These are phyloP conservation scores for Daedalea quercina DNA, from an alignment of 768 basidiomycete species.

Conservation along the genomic window DNA sequence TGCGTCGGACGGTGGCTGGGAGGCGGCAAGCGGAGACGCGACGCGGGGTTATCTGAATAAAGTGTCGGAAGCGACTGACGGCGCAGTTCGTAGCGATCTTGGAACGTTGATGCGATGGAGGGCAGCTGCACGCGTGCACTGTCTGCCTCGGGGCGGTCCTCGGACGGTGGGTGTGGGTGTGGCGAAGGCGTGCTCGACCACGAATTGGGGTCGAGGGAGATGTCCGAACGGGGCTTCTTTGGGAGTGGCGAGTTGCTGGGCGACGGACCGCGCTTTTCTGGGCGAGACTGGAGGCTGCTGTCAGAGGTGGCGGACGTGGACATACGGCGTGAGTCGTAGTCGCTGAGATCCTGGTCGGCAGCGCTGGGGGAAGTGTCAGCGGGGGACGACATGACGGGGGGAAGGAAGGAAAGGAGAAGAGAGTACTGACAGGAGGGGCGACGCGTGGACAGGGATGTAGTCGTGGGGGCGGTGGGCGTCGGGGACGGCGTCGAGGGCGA, in stretches of 20 bases:
- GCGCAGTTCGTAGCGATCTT: slow-evolving; percentile 52
- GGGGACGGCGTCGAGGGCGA: slow-evolving; percentile 28
- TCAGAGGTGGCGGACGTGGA: slow-evolving; percentile 72
- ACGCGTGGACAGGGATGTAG: slow-evolving; percentile 41
- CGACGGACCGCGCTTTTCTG: slow-evolving; percentile 54
- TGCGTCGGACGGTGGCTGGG: slow-evolving; percentile 36
- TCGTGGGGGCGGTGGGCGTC: slow-evolving; percentile 25
- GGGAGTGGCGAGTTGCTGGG: slow-evolving; percentile 42
- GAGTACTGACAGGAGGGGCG: slow-evolving; percentile 23
- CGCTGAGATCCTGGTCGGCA: slow-evolving; percentile 35
- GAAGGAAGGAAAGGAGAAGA: slow-evolving; percentile 22
- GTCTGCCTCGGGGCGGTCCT: slow-evolving; percentile 37
- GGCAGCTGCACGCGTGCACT: slow-evolving; percentile 59
- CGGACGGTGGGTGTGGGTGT: slow-evolving; percentile 15
- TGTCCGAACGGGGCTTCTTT: slow-evolving; percentile 40
- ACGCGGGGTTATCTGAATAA: slow-evolving; percentile 36
- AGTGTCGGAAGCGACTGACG: slow-evolving; percentile 61
- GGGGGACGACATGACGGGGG: slow-evolving; percentile 7
- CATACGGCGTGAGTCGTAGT: slow-evolving; percentile 67
- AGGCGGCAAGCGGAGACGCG: slow-evolving; percentile 51
- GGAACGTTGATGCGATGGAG: slow-evolving; percentile 66
- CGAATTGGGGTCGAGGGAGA: slow-evolving; percentile 14
- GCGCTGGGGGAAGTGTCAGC: slow-evolving; percentile 10
- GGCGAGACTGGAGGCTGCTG: slow-evolving; percentile 49
- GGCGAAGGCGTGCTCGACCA: slow-evolving; percentile 21